These are phyloP conservation scores for Lentithecium fluviatile DNA, from an alignment of 495 filamentous ascomycete genomes.

Conservation along the genomic window DNA sequence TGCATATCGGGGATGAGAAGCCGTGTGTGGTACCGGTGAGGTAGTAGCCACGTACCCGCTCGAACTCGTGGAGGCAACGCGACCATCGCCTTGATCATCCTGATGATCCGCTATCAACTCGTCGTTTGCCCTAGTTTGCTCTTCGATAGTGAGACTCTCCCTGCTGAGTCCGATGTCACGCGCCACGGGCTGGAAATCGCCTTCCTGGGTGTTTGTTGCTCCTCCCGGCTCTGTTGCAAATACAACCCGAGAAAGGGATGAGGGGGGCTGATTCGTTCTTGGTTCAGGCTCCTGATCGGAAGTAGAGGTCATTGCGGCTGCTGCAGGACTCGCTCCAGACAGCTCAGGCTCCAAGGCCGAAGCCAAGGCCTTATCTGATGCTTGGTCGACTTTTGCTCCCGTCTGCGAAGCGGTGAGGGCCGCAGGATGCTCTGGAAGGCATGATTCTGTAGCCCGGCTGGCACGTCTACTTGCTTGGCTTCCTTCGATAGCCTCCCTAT, in stretches of 20 bases:
- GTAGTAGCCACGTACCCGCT: neutral
- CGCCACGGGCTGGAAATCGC: too few relatives aligned
- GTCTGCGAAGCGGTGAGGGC: slow-evolving; percentile 6
- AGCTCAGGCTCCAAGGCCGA: slow-evolving; percentile 4
- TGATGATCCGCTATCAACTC: too few relatives aligned
- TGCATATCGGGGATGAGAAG: neutral
- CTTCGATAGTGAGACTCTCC: too few relatives aligned
- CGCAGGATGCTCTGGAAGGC: slow-evolving; percentile 7
- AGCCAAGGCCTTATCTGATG: neutral
- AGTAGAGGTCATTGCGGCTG: neutral
- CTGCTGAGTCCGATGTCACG: too few relatives aligned
- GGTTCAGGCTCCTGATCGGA: slow-evolving; percentile 5
- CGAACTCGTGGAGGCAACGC: neutral
- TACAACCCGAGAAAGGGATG: neutral
- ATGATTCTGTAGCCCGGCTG: neutral
- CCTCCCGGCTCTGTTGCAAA: neutral
- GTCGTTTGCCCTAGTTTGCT: too few relatives aligned
- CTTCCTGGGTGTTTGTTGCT: neutral
- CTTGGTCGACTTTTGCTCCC: neutral
- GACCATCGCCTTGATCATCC: neutral
- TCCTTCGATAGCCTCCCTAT: neutral
- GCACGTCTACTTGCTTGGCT: slow-evolving; percentile 4
- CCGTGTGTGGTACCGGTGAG: neutral
- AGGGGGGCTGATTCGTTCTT: neutral
- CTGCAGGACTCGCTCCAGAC: slow-evolving; percentile 1